Conservation (phyloP, 345 rosid genomes). For the Lepidium aucheri region DNA sequence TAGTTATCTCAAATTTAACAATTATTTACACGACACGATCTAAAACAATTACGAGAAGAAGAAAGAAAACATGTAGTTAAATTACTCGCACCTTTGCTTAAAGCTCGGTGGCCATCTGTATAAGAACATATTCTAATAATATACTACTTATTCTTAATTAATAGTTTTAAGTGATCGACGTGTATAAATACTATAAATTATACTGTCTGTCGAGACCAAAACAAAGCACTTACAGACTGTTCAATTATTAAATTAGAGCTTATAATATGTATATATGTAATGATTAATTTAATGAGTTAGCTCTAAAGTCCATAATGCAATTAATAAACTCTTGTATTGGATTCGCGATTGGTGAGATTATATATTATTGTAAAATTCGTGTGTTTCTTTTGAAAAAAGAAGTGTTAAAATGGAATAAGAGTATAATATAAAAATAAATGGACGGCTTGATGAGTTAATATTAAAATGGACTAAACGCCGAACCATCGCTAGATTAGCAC, state of each 20-base stretch:
- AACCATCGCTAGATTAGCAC: not conserved
- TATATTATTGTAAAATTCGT: not conserved
- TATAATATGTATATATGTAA: not conserved
- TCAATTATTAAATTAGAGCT: not conserved
- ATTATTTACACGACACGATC: not conserved
- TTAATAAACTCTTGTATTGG: constrained; percentile 1
- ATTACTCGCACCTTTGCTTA: constrained; percentile 11
- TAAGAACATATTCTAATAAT: not conserved
- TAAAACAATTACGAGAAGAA: not conserved
- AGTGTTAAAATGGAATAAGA: not conserved
- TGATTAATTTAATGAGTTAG: not conserved
- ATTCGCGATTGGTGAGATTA: constrained; percentile 12
- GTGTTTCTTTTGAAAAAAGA: too few species aligned
- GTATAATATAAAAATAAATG: not conserved
- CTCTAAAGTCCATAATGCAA: constrained; percentile 15
- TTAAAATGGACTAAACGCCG: not conserved
- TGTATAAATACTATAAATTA: not conserved
- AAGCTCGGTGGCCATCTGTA: constrained; percentile 14
- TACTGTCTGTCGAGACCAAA: constrained; percentile 21
- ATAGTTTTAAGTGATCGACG: not conserved
- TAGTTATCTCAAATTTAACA: not conserved
- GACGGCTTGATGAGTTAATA: constrained; percentile 11
- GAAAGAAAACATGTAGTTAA: not conserved
- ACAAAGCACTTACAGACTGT: constrained; percentile 19
- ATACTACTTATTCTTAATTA: not conserved